These are phyloP conservation scores for Mycoemilia scoparia DNA, from an alignment of 192 early-diverging fungal species.

Conservation along the genomic window DNA sequence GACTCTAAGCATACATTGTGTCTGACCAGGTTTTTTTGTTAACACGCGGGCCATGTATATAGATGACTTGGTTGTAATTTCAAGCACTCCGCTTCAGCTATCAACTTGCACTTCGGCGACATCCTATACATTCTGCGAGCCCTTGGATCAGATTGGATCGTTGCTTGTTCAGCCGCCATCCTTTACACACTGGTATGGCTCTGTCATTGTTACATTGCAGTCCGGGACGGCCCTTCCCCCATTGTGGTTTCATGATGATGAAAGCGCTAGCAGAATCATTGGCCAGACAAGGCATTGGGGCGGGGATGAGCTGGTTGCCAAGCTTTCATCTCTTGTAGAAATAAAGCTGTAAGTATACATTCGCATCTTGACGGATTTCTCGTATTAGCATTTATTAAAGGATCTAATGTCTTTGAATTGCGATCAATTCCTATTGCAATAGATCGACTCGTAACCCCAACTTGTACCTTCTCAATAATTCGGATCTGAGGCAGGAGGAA, in stretches of 20 bases:
- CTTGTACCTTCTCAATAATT: too few relatives aligned
- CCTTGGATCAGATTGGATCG: slow-evolving; percentile 36
- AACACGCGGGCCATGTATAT: too few relatives aligned
- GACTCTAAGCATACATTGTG: slow-evolving; percentile 12
- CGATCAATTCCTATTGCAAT: too few relatives aligned
- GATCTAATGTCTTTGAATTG: too few relatives aligned
- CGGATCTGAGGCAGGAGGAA: too few relatives aligned
- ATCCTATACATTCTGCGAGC: slow-evolving; percentile 43
- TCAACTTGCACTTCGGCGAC: slow-evolving; percentile 16
- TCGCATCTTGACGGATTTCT: too few relatives aligned
- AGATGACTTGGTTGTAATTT: slow-evolving; percentile 17
- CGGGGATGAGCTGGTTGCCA: slow-evolving; percentile 46
- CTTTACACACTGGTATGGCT: slow-evolving; percentile 49
- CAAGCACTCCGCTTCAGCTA: slow-evolving; percentile 17
- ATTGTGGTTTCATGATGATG: slow-evolving; percentile 61
- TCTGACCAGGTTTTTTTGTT: too few relatives aligned
- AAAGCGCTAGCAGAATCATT: slow-evolving; percentile 32
- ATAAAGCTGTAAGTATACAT: too few relatives aligned
- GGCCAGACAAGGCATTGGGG: slow-evolving; percentile 35
- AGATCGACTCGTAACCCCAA: too few relatives aligned
- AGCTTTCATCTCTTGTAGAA: slow-evolving; percentile 20
- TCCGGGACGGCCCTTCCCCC: slow-evolving; percentile 43
- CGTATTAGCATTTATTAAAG: too few relatives aligned
- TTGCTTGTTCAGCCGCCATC: slow-evolving; percentile 45
- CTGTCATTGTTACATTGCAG: slow-evolving; percentile 40